Evolutionary conservation across 2,329 filamentous ascomycete genomes (phyloP), one percentile per base, ranked within the genome.

Genomic region (Alternaria triticina): DNA sequence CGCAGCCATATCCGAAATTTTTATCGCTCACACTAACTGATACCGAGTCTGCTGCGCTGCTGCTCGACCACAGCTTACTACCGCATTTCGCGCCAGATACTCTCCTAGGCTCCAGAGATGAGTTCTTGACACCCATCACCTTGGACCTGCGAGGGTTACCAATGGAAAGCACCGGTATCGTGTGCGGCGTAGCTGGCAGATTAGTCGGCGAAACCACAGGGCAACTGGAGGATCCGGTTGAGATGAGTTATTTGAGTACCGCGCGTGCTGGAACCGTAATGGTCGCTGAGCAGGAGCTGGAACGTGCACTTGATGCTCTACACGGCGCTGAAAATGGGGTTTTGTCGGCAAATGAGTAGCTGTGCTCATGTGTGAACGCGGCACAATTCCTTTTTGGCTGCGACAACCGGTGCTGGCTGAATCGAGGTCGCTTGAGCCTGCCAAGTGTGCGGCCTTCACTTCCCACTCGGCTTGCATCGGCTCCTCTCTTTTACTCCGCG

Each of bases 171-270:
- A 97, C 94, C 0, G 95, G 95, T 22, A 97, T 99, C 61, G 93
- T 99, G 4, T 97, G 94, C 70, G 95, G 96, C 27, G 93, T 99
- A 3, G 94, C 95, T 0, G 93, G 94, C 25, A 87, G 89, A 58
- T 84, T 98, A 27, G 91, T 94, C 1, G 88, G 91, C 54, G 91
- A 92, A 49, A 90, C 93, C 43, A 73, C 70, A 5, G 71, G 71
- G 72, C 78, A 69, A 47, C 22, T 77, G 65, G 57, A 81, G 76
- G 72, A 64, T 50, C 61, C 77, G 1, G 88, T 93, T 1, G 94
- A 97, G 77, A 89, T 98, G 81, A 95, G 91, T 61, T 98, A 97
- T 78, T 83, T 98, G 66, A 96, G 91, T 64, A 98, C 95, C 0
- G 94, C 93, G 5, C 87, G 91, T 45, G 93, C 94, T 0, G 95